Conservation (phyloP, 495 filamentous ascomycete genomes). For the Xylaria grammica region DNA sequence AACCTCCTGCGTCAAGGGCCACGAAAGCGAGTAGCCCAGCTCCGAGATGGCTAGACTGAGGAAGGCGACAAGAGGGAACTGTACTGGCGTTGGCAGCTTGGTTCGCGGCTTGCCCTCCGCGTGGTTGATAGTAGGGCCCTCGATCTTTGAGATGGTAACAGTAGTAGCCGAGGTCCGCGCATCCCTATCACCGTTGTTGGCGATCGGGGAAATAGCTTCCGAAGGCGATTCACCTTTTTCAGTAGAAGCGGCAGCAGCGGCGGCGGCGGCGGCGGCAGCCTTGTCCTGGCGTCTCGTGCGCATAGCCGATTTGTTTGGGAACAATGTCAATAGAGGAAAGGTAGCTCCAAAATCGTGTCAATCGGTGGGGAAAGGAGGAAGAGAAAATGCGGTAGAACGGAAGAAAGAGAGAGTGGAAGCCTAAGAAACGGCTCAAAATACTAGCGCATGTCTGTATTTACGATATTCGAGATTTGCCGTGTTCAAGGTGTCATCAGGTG, state of each 20-base stretch:
- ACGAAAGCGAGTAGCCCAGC: conserved; percentile 59
- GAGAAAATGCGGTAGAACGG: neutral
- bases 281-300: conserved; percentile 27
- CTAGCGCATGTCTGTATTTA: neutral
- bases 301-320: conserved; percentile 15
- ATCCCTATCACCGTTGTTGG: conserved; percentile 4
- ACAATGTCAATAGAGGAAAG: neutral
- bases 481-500: neutral
- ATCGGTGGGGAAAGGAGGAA: neutral
- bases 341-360: neutral
- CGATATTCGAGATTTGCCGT: neutral
- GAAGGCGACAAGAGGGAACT: conserved; percentile 67
- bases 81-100: conserved; percentile 57
- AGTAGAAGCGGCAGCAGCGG: neutral
- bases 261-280: neutral
- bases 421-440: neutral
- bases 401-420: neutral
- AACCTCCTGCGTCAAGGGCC: conserved; percentile 56
- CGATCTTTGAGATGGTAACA: conserved; percentile 34
- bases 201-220: neutral
- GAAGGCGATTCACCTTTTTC: conserved; percentile 1
- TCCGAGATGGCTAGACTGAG: conserved; percentile 67
- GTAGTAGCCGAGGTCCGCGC: conserved; percentile 12
- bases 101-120: conserved; percentile 29
- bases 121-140: conserved; percentile 25